Conservation (phyloP, 2,329 filamentous ascomycete species). For the Aspergillus candidus region DNA sequence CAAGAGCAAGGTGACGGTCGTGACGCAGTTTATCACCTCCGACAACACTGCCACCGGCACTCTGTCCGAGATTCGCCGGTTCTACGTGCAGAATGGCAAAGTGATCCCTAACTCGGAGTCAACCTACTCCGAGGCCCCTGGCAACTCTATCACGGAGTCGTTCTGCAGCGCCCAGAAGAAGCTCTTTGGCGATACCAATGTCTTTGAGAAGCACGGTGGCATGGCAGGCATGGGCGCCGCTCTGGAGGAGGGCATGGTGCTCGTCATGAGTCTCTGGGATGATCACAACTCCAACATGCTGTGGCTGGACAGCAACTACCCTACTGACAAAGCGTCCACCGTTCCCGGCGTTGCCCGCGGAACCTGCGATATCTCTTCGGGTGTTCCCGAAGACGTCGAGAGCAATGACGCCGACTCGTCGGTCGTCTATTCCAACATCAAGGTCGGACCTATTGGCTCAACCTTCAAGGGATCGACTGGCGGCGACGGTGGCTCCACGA, state of each 20-base stretch:
- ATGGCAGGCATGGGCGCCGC: slow-evolving; percentile 51
- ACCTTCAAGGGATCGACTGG: slow-evolving; percentile 34
- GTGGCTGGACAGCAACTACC: slow-evolving; percentile 66
- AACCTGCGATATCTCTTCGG: slow-evolving; percentile 48
- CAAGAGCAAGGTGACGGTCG: slow-evolving; percentile 55
- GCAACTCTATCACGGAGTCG: slow-evolving; percentile 51
- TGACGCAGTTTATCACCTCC: slow-evolving; percentile 59
- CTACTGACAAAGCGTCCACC: slow-evolving; percentile 40
- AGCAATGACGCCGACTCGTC: slow-evolving; percentile 41
- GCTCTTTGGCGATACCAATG: slow-evolving; percentile 49
- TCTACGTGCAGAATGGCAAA: slow-evolving; percentile 59
- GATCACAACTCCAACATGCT: slow-evolving; percentile 65
- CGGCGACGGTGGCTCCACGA: slow-evolving; percentile 2
- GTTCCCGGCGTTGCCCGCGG: slow-evolving; percentile 50
- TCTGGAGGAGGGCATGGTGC: slow-evolving; percentile 54
- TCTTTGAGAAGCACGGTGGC: slow-evolving; percentile 53
- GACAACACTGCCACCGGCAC: slow-evolving; percentile 47
- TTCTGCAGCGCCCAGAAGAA: slow-evolving; percentile 55
- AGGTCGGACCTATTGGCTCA: slow-evolving; percentile 52
- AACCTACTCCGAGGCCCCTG: slow-evolving; percentile 42
- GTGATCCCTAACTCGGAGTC: slow-evolving; percentile 53
- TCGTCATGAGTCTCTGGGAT: slow-evolving; percentile 58
- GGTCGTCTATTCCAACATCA: slow-evolving; percentile 56
- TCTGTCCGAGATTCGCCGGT: slow-evolving; percentile 56
- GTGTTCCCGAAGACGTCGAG: slow-evolving; percentile 49